Base-by-base conservation (phyloP, 768 basidiomycete genomes). In the Kondoa malvinella region DNA sequence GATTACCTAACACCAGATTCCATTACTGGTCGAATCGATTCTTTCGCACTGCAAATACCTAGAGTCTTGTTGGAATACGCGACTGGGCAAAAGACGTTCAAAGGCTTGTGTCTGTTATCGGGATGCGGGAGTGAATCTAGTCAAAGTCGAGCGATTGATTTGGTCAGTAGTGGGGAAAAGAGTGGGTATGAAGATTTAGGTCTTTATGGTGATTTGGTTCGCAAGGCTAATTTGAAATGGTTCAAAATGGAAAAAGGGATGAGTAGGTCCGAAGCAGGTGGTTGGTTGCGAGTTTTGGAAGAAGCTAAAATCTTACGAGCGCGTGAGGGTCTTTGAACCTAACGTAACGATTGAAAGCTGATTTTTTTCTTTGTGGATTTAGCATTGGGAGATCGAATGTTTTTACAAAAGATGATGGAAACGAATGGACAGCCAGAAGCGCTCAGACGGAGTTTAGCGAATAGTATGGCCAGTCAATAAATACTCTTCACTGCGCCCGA, bases 341-440 rank as follows among this genome's bases (percentile, higher is more conserved):
- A 8, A 50, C 40, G 21, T 50, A 50, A 8, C 40, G 8, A 8
- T 50, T 50, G 40, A n/a, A n/a, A n/a, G n/a, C n/a, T 50, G 40
- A 50, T 50, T 50, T 21, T 50, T 50, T 8, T 8, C 8, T 50
- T 50, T 8, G 21, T 8, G 21, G 40, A 50, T 8, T 8, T 50
- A 50, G 40, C 40, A 21, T 21, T 50, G 40, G 21, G 40, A 8
- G 40, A 50, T 50, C 8, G 40, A 50, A 50, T 50, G 40, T 50
- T 50, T 50, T 50, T 50, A 50, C 40, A 50, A 50, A 50, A 50
- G 40, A 8, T 50, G 68, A 66, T 66, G 63, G 68, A 26, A 66
- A 68, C 65, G 68, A 40, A 14, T n/a, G 56, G 8, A 14, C 65
- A 2, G 64, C 65, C 68, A 31, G 64, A 4, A 8, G 68, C 27